Percentiles rank a stretch among this genome's conserved stretches.
These are phyloP conservation scores for Spathaspora boniae DNA, from an alignment of 805 yeast genomes.

Conservation along the genomic window DNA sequence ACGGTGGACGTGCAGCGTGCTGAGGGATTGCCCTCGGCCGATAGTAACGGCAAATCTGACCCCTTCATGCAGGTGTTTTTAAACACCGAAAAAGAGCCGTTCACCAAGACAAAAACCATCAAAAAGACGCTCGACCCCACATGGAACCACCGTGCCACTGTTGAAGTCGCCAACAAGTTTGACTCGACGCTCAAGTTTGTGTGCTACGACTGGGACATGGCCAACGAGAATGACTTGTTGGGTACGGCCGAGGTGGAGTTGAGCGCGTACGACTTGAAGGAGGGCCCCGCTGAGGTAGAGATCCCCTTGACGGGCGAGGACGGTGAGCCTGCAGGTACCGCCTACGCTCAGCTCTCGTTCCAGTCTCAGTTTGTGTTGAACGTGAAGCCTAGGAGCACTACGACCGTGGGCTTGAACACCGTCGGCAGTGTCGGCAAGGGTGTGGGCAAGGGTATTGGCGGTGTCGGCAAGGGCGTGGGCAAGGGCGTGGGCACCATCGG, in stretches of 20 bases:
- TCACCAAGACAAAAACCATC: constrained; percentile 71
- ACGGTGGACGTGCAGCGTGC: constrained; percentile 62
- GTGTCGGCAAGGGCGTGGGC: constrained; percentile 38
- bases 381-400: constrained; percentile 24
- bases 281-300: constrained; percentile 54
- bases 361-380: constrained; percentile 66
- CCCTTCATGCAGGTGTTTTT: constrained; percentile 75
- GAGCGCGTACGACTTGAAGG: constrained; percentile 29
- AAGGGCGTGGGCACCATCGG: constrained; percentile 42
- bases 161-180: constrained; percentile 58
- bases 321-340: constrained; percentile 59
- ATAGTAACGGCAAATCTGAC: constrained; percentile 88
- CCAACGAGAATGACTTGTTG: constrained; percentile 78
- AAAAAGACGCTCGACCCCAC: constrained; percentile 89
- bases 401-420: constrained; percentile 22
- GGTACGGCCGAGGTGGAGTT: constrained; percentile 63
- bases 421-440: constrained; percentile 44
- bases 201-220: constrained; percentile 90
- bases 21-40: constrained; percentile 74
- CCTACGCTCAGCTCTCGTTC: constrained; percentile 58
- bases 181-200: constrained; percentile 55
- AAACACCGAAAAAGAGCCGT: constrained; percentile 54
- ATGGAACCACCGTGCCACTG: constrained; percentile 70
- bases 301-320: constrained; percentile 50
- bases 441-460: constrained; percentile 40